Conservation (phyloP, 164 flowering plant genomes). For the Piper longum region DNA sequence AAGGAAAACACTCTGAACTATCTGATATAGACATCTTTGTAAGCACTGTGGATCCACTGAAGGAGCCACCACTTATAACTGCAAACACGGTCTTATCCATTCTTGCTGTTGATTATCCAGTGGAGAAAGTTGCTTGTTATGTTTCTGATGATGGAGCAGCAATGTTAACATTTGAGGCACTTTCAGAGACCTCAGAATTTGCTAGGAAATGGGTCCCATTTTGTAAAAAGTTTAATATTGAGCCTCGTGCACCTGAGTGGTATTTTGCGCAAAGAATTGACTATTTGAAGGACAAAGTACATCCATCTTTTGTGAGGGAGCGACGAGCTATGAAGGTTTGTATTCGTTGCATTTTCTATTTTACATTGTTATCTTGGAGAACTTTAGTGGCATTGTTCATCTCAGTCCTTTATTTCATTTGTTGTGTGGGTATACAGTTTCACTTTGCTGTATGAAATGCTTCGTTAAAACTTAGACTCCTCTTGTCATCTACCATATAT, state of each 20-base stretch:
- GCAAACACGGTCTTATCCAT: slow-evolving; percentile 91
- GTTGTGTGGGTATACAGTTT: no score
- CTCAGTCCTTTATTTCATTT: no score
- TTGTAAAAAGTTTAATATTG: slow-evolving; percentile 72
- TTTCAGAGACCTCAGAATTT: slow-evolving; percentile 82
- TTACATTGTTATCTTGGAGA: neutral
- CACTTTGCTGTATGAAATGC: no score
- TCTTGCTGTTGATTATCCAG: slow-evolving; percentile 94
- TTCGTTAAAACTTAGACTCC: no score
- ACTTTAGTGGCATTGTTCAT: neutral
- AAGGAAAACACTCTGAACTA: slow-evolving; percentile 84
- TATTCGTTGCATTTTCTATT: neutral
- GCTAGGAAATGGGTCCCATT: slow-evolving; percentile 95
- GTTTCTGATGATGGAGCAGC: slow-evolving; percentile 96
- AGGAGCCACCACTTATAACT: slow-evolving; percentile 94
- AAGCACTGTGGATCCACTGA: slow-evolving; percentile 91
- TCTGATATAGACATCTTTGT: slow-evolving; percentile 95
- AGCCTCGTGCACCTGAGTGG: slow-evolving; percentile 95
- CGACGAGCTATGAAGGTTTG: slow-evolving; percentile 90
- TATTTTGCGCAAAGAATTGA: slow-evolving; percentile 78
- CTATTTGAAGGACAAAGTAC: slow-evolving; percentile 82
- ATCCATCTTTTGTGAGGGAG: slow-evolving; percentile 80
- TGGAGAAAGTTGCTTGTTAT: slow-evolving; percentile 92
- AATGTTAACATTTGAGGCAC: slow-evolving; percentile 87
- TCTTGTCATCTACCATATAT: no score